A percentile compares a stretch with the other conserved stretches of the same genome.
Conservation (phyloP, 2,329 filamentous ascomycete genomes). For the Pezicula radicicola region DNA sequence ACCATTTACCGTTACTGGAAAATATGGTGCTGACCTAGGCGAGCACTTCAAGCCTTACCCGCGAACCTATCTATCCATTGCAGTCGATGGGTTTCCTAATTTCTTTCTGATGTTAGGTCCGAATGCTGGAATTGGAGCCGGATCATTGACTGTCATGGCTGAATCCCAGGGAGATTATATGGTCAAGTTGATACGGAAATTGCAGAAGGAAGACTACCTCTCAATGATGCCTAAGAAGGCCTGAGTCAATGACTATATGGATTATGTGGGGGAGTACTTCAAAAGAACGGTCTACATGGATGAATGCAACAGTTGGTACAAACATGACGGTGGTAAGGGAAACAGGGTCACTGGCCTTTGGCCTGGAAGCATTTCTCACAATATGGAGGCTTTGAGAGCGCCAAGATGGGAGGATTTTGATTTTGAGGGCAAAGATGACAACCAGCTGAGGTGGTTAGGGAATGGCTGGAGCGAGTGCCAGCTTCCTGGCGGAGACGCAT, state of each 20-base stretch:
- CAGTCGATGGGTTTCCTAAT: constrained; percentile 23
- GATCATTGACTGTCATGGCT: constrained; percentile 20
- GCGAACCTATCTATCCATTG: constrained; percentile 23
- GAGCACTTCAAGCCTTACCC: constrained; percentile 25
- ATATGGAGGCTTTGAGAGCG: constrained; percentile 46
- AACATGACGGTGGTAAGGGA: constrained; percentile 32
- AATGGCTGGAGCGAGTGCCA: constrained; percentile 44
- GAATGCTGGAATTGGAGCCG: constrained; percentile 21
- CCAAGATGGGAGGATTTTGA: constrained; percentile 53
- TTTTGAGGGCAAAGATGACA: constrained; percentile 29
- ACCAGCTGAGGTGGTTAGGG: constrained; percentile 37
- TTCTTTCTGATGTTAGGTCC: constrained; percentile 27
- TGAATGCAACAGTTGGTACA: constrained; percentile 29
- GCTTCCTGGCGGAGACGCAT: constrained; percentile 30
- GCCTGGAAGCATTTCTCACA: constrained; percentile 30
- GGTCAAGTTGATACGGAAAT: constrained; percentile 22
- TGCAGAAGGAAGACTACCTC: constrained; percentile 44
- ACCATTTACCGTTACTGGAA: constrained; percentile 22
- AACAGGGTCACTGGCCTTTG: constrained; percentile 39
- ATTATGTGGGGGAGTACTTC: constrained; percentile 48
- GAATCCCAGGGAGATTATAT: constrained; percentile 24
- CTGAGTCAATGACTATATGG: constrained; percentile 45
- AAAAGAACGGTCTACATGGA: constrained; percentile 49
- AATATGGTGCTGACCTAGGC: constrained; percentile 13
- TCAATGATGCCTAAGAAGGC: constrained; percentile 42